Percentiles rank a stretch among this genome's conserved stretches.
Conservation (phyloP, 2,329 filamentous ascomycete genomes). For the Neonectria ditissima region DNA sequence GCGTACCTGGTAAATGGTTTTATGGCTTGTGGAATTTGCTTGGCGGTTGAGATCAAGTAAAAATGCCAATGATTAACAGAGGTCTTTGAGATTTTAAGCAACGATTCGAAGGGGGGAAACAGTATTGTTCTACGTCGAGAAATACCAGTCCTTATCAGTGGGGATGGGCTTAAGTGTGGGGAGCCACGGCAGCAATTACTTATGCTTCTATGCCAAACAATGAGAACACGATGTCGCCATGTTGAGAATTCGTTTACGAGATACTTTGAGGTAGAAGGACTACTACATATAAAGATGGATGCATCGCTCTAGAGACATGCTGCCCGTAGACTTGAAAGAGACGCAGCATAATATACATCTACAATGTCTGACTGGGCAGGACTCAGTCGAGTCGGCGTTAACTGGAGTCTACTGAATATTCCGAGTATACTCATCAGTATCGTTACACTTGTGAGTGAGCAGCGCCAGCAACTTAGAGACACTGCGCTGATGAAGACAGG, state of each 20-base stretch:
- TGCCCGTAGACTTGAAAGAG: background rate
- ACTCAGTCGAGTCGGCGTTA: background rate
- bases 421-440: constrained; percentile 9
- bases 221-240: background rate
- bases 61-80: background rate
- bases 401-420: constrained; percentile 8
- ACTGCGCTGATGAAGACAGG: constrained; percentile 3
- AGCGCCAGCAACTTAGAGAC: background rate
- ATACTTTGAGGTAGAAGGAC: constrained; percentile 4
- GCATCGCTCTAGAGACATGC: background rate
- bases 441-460: constrained; percentile 13
- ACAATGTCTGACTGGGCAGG: constrained; percentile 23
- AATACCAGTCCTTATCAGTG: background rate
- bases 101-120: background rate
- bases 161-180: background rate
- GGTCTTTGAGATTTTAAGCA: background rate
- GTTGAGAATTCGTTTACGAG: background rate
- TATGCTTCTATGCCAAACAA: background rate
- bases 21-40: background rate
- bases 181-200: background rate
- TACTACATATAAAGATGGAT: constrained; percentile 12
- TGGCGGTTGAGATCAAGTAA: background rate
- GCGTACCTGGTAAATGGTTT: background rate
- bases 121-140: background rate
- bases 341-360: background rate